Evolutionary conservation across 768 basidiomycete genomes (phyloP).

Genomic region (Dacryopinax primogenitus): DNA sequence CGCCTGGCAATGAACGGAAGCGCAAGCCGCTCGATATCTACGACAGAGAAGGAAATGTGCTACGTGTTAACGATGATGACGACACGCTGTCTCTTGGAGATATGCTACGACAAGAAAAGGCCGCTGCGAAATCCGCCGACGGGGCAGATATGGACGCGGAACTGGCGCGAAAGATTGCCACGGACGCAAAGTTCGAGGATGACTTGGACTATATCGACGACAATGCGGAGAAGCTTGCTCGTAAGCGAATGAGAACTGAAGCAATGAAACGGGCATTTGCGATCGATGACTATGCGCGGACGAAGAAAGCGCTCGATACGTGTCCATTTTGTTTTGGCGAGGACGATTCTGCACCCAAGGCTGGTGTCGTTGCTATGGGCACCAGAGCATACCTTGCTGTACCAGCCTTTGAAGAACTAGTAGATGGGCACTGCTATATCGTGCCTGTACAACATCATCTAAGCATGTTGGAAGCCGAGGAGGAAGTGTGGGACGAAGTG

Average conservation of each 20-base stretch:
- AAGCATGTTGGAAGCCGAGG: conserved; percentile 82
- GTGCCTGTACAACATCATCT: conserved; percentile 92
- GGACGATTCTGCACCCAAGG: conserved; percentile 78
- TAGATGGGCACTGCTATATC: conserved; percentile 84
- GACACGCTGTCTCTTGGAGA: conserved; percentile 77
- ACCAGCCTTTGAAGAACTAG: conserved; percentile 75
- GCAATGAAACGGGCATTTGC: conserved; percentile 96
- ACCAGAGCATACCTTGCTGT: conserved; percentile 85
- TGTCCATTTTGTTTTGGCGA: conserved; percentile 89
- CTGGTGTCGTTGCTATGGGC: conserved; percentile 80
- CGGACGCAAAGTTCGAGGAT: conserved; percentile 80
- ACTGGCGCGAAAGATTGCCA: conserved; percentile 75
- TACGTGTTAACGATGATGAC: conserved; percentile 84
- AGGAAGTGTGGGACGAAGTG: conserved; percentile 97
- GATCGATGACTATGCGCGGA: conserved; percentile 89
- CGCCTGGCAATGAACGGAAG: conserved; percentile 76
- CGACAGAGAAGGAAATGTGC: conserved; percentile 46
- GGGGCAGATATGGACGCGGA: conserved; percentile 86
- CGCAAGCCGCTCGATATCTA: conserved; percentile 42
- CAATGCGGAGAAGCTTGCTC: conserved; percentile 80
- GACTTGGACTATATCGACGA: conserved; percentile 94
- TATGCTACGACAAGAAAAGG: conserved; percentile 83
- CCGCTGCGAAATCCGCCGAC: conserved; percentile 76
- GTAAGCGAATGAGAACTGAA: conserved; percentile 92
- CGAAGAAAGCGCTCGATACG: conserved; percentile 74